Evolutionary conservation across 306 rosid species (phyloP), one percentile per base, ranked within the genome.

Genomic region (Quercus agrifolia): DNA sequence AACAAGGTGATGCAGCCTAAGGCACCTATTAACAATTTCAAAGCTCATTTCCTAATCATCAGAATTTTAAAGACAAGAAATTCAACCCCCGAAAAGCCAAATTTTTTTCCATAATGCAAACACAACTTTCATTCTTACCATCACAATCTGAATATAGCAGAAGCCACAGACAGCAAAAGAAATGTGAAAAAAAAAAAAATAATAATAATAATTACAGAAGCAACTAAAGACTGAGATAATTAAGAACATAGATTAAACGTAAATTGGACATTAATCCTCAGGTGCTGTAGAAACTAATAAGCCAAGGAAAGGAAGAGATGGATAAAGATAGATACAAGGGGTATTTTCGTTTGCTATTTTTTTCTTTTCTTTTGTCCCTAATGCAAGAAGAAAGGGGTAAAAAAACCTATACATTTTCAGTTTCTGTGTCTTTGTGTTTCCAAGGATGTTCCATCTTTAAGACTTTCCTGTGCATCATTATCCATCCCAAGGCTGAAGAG

Each of bases 401-500:
- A 80, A 85, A 80, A 44, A 52, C 81, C 90, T 88, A 83, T 91
- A 95, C 87, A 91, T 41, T 85, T 77, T 91, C 90, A 95, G 69
- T 82, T 85, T 85, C 77, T 89, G 56, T 76, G 86, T 78, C 81
- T 91, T 79, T 85, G 90, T 78, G 88, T 88, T 88, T 93, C 99
- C 85, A 93, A 84, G 77, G 88, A 83, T 67, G 94, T 80, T 66
- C 98, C 99, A 59, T 93, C 99, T 85, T 91, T 86, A 70, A 96
- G 94, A 76, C 97, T 93, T 89, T 96, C 99, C 76, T 85, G 91
- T 20, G 97, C 99, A 85, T 96, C 99, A 64, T 90, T 86, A 79
- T 91, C 96, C 99, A 96, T 96, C 72, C 99, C 99, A 77, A 96
- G 98, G 89, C 87, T 88, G 84, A 85, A 89, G 62, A 96, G 93